Evolutionary conservation across 306 rosid species (phyloP), one percentile per base, ranked within the genome.

Genomic region (Cicer chorassanicum): DNA sequence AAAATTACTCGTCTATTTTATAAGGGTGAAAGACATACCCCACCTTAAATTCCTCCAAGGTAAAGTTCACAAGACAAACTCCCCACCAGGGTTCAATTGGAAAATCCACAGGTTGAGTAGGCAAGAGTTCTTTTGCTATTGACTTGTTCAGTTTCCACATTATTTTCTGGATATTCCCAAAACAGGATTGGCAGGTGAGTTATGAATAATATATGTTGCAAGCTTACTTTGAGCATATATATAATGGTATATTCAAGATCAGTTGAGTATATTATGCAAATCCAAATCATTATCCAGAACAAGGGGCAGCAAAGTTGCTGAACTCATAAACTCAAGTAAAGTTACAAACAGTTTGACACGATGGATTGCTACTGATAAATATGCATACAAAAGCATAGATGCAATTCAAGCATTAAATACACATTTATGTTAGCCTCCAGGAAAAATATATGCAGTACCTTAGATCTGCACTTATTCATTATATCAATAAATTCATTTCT

Each of bases 71-170:
- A 59, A 93, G 89, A 84, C 91, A 88, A 76, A 93, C 90, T 82
- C 90, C 91, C 98, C 98, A 93, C 98, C 98, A 93, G 29, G 96
- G 90, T 76, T 91, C 97, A 83, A 93, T 83, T 34, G 88, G 81
- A 78, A 93, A 88, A 80, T 91, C 98, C 74, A 91, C 93, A 57
- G 98, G 97, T 73, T 91, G 97, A 60, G 85, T 80, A 21, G 98
- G 98, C 84, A 93, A 83, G 68, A 80, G 89, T 73, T 93, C 98
- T 82, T 89, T 93, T 72, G 97, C 98, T 78, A 93, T 91, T 61
- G 98, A 91, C 91, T 93, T 93, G 86, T 91, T 93, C 83, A 93
- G 80, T 89, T 93, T 93, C 98, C 97, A 93, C 98, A 84, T 93
- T 65, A 93, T 93, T 91, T 93, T 93, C 98, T 93, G 96, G 78